Evolutionary conservation across 805 yeast species (phyloP).

Genomic region (Grigorovia humatica): DNA sequence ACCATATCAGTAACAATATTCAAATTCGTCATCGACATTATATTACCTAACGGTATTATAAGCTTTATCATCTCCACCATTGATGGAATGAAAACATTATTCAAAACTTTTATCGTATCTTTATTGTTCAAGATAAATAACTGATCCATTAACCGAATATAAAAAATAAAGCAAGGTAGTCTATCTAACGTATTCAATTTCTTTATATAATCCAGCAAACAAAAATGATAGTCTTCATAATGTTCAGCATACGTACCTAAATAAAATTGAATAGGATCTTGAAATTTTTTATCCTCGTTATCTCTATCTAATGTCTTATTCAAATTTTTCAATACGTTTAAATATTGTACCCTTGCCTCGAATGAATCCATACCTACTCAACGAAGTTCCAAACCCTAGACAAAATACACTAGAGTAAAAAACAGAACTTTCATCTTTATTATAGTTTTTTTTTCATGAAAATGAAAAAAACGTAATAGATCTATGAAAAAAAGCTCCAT

Average conservation of each 20-base stretch:
- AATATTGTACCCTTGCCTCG: constrained; percentile 70
- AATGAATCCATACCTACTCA: constrained; percentile 69
- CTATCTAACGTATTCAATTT: constrained; percentile 26
- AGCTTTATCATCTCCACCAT: not conserved
- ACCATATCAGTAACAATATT: not conserved
- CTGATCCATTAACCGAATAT: constrained; percentile 1
- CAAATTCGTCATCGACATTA: constrained; percentile 2
- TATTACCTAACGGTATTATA: constrained; percentile 1
- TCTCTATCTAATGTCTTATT: constrained; percentile 44
- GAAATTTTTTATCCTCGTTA: constrained; percentile 44
- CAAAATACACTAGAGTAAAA: not conserved
- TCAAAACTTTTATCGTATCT: not conserved
- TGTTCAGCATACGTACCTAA: constrained; percentile 20
- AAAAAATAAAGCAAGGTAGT: constrained; percentile 19
- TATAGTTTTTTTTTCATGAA: too few relatives aligned
- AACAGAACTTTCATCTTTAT: too few relatives aligned
- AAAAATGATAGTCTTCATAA: constrained; percentile 28
- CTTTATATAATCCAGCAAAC: constrained; percentile 22
- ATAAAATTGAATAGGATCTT: constrained; percentile 25
- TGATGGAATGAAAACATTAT: constrained; percentile 2
- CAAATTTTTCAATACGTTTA: constrained; percentile 51
- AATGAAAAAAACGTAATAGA: too few relatives aligned
- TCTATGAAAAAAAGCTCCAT: too few relatives aligned
- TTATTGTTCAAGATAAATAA: not conserved
- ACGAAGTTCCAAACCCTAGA: not conserved